A percentile compares a stretch with the other conserved stretches of the same genome.
These are phyloP conservation scores for Pseudevernia furfuracea DNA, from an alignment of 495 filamentous ascomycete species.

Conservation along the genomic window DNA sequence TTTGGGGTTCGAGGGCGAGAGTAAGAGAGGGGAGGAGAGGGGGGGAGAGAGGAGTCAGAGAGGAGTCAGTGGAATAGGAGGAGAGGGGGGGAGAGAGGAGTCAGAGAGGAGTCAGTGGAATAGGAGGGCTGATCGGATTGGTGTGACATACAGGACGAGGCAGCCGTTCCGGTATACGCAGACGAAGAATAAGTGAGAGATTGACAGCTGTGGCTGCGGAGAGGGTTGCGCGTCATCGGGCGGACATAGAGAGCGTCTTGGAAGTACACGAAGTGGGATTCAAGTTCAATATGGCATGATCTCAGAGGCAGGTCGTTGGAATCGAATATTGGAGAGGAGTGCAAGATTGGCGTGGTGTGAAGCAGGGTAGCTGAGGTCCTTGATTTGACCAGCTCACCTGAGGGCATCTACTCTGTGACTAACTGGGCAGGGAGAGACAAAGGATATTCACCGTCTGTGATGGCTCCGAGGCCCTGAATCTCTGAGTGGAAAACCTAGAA, in stretches of 20 bases:
- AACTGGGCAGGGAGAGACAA: not conserved
- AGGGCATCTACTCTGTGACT: not conserved
- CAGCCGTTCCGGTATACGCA: slow-evolving; percentile 76
- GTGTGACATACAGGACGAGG: slow-evolving; percentile 54
- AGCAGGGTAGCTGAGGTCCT: no score
- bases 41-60: not conserved
- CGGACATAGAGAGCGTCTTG: no score
- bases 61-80: not conserved
- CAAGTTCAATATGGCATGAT: no score
- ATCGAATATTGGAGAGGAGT: no score
- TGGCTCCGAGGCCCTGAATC: not conserved
- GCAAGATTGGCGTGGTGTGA: no score
- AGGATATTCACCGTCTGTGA: not conserved
- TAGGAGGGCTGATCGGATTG: not conserved
- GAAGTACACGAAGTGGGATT: no score
- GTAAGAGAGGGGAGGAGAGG: not conserved
- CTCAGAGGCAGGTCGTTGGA: no score
- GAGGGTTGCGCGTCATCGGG: no score
- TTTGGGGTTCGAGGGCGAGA: slow-evolving; percentile 1
- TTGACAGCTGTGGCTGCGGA: no score
- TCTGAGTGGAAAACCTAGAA: not conserved
- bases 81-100: no score
- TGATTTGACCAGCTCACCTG: not conserved
- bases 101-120: not conserved
- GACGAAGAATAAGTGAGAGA: slow-evolving; percentile 70